Evolutionary conservation across 1,139 yeast genomes (phyloP).

Genomic region (Saccharomyces hybrid): DNA sequence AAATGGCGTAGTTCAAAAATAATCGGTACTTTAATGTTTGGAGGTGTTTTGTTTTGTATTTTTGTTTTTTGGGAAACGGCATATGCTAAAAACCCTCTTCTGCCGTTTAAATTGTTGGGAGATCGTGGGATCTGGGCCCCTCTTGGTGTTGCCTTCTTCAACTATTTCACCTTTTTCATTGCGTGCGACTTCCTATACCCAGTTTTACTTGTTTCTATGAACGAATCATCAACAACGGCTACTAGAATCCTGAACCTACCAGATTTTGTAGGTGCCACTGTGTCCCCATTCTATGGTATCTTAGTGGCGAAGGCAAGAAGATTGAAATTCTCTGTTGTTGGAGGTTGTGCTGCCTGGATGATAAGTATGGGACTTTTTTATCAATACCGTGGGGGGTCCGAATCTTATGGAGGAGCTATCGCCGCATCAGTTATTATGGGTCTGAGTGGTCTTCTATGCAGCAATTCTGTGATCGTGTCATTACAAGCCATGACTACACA

Average conservation of each 20-base stretch:
- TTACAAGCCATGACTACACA: constrained; percentile 53
- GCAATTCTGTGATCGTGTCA: constrained; percentile 57
- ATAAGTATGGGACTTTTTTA: constrained; percentile 49
- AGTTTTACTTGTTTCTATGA: constrained; percentile 51
- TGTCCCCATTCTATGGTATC: constrained; percentile 51
- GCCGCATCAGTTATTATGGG: constrained; percentile 59
- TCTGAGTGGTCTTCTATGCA: constrained; percentile 65
- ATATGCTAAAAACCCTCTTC: constrained; percentile 41
- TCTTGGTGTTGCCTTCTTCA: constrained; percentile 43
- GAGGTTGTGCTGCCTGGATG: constrained; percentile 49
- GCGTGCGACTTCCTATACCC: constrained; percentile 62
- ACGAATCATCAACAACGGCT: constrained; percentile 50
- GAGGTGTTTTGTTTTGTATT: constrained; percentile 40
- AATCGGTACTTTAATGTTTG: constrained; percentile 57
- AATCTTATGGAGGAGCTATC: constrained; percentile 46
- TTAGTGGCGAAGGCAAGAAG: constrained; percentile 44
- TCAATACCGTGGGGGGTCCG: constrained; percentile 41
- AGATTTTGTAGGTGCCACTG: constrained; percentile 56
- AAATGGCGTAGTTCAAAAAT: constrained; percentile 51
- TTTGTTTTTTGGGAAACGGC: constrained; percentile 51
- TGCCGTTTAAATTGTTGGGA: constrained; percentile 44
- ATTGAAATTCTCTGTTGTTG: constrained; percentile 50
- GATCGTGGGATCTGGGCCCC: constrained; percentile 63
- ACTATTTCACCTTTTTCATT: constrained; percentile 56
- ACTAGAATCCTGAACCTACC: constrained; percentile 57